These are phyloP conservation scores for Raddia distichophylla DNA, from an alignment of 176 grass and related monocot genomes.

Conservation along the genomic window DNA sequence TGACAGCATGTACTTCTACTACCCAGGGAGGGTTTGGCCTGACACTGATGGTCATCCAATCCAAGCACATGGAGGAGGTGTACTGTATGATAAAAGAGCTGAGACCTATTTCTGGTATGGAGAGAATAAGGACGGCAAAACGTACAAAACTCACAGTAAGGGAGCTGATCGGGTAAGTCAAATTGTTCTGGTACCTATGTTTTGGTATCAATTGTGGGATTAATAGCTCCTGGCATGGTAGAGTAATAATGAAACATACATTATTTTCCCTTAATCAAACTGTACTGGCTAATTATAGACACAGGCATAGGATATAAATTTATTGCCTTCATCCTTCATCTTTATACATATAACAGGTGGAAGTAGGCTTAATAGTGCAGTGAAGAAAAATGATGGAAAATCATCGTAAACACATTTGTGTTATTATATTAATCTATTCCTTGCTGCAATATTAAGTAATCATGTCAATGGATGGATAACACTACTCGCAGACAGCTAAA, in stretches of 20 bases:
- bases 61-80: slow-evolving; percentile 92
- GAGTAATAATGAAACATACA: background rate
- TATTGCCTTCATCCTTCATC: background rate
- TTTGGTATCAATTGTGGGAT: slow-evolving; percentile 14
- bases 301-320: slow-evolving; percentile 2
- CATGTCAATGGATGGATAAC: background rate
- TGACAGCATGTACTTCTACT: slow-evolving; percentile 62
- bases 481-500: background rate
- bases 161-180: slow-evolving; percentile 74
- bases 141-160: slow-evolving; percentile 77
- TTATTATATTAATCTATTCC: background rate
- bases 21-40: slow-evolving; percentile 78
- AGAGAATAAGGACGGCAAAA: slow-evolving; percentile 94
- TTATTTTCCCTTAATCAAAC: background rate
- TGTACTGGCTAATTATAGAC: slow-evolving; percentile 28
- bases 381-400: slow-evolving; percentile 2
- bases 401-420: background rate
- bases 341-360: slow-evolving; percentile 3
- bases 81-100: slow-evolving; percentile 71
- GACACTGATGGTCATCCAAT: slow-evolving; percentile 92
- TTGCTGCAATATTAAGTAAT: background rate
- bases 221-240: background rate
- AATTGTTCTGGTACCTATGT: slow-evolving; percentile 25
- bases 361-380: slow-evolving; percentile 3
- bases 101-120: slow-evolving; percentile 89